These are phyloP conservation scores for Antrodiella citrinella DNA, from an alignment of 768 basidiomycete species.

Conservation along the genomic window DNA sequence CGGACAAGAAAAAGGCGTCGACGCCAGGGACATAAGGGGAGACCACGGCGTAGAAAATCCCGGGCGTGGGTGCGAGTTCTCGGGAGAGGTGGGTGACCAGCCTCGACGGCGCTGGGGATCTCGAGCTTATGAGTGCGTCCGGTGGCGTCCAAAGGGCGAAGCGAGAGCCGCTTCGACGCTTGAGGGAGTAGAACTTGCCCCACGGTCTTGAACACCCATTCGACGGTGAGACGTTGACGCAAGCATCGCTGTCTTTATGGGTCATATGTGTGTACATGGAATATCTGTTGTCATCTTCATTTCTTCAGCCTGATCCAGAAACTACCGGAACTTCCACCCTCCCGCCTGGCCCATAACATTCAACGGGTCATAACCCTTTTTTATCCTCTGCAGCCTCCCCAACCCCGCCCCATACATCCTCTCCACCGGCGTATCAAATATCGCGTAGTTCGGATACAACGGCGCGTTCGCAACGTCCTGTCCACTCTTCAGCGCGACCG, in stretches of 20 bases:
- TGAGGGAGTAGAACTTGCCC: neutral
- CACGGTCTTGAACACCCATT: neutral
- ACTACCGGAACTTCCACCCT: conserved; percentile 64
- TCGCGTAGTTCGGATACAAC: conserved; percentile 56
- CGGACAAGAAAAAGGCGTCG: no score
- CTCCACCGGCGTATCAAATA: conserved; percentile 40
- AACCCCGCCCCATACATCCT: conserved; percentile 46
- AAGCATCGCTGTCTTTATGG: neutral
- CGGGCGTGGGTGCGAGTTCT: no score
- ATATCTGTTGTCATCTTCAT: neutral
- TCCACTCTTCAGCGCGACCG: conserved; percentile 31
- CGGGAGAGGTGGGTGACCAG: no score
- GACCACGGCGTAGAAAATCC: no score
- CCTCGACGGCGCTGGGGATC: no score
- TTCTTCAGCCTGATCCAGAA: conserved; percentile 33
- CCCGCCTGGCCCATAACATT: conserved; percentile 59
- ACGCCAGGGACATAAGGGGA: no score
- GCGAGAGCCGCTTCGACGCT: neutral
- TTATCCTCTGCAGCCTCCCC: conserved; percentile 30
- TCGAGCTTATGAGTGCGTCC: no score
- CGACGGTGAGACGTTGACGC: neutral
- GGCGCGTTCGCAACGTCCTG: conserved; percentile 31
- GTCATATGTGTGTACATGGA: neutral
- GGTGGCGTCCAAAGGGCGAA: neutral
- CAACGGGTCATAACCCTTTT: conserved; percentile 41